These are phyloP conservation scores for Phytopythium chamaehyphon DNA, from an alignment of 352 stramenopile species.

Conservation along the genomic window DNA sequence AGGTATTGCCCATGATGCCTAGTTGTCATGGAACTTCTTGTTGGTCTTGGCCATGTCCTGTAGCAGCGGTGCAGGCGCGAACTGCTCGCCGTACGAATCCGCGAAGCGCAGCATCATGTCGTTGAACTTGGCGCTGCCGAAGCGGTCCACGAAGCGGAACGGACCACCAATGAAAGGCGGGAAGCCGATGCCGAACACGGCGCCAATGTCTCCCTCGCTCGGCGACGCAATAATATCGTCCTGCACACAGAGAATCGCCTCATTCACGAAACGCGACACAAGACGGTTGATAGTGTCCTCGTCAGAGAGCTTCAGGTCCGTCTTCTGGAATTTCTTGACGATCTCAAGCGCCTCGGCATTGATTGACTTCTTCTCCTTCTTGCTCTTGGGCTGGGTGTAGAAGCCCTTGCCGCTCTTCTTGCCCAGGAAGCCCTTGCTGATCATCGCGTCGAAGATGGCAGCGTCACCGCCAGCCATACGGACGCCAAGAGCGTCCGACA, in stretches of 20 bases:
- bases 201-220: slow-evolving; percentile 96
- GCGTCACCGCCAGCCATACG: slow-evolving; percentile 92
- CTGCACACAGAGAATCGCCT: slow-evolving; percentile 95
- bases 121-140: slow-evolving; percentile 92
- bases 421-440: slow-evolving; percentile 93
- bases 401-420: slow-evolving; percentile 98
- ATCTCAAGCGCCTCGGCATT: slow-evolving; percentile 86
- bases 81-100: slow-evolving; percentile 95
- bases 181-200: slow-evolving; percentile 99
- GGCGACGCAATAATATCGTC: slow-evolving; percentile 97
- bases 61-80: slow-evolving; percentile 93
- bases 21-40: slow-evolving; percentile 96
- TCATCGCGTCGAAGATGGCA: slow-evolving; percentile 94
- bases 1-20: slow-evolving; percentile 1
- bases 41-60: slow-evolving; percentile 96
- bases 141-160: slow-evolving; percentile 95
- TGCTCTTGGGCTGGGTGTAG: slow-evolving; percentile 93
- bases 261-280: slow-evolving; percentile 96
- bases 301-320: slow-evolving; percentile 71
- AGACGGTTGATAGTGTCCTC: slow-evolving; percentile 92
- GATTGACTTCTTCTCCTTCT: slow-evolving; percentile 89
- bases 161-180: slow-evolving; percentile 96
- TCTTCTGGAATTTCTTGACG: slow-evolving; percentile 79
- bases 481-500: slow-evolving; percentile 94
- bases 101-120: slow-evolving; percentile 96